phyloP scores from a whole-genome alignment of 345 rosid genomes.

The Kernera saxatilis region DNA sequence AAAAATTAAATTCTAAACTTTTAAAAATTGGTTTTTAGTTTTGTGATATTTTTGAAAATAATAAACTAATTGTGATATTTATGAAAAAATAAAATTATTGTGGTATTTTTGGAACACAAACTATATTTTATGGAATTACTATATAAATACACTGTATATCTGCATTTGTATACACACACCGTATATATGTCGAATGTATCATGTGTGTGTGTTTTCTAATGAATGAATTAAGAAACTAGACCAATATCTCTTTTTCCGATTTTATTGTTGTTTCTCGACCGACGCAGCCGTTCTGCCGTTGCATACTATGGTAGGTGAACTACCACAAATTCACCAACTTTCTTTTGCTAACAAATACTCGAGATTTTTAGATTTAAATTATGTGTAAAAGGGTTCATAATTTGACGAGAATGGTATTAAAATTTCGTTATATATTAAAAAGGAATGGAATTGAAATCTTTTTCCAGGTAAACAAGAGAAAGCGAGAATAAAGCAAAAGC shows the following conservation, averaged over 20 bases:
- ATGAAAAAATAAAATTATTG: too few relatives aligned
- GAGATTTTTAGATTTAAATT: not conserved
- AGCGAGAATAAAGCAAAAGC: slow-evolving; percentile 12
- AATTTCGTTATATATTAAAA: not conserved
- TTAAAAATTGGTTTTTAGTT: too few relatives aligned
- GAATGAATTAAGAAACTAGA: not conserved
- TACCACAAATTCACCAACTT: not conserved
- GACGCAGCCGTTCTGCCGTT: not conserved
- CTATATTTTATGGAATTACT: too few relatives aligned
- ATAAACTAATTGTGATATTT: too few relatives aligned
- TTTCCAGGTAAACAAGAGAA: not conserved
- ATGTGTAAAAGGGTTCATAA: not conserved
- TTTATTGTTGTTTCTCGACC: not conserved
- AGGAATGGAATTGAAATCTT: not conserved
- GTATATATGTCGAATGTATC: too few relatives aligned
- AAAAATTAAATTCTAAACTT: too few relatives aligned
- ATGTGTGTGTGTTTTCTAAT: too few relatives aligned
- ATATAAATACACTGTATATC: too few relatives aligned
- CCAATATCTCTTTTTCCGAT: not conserved
- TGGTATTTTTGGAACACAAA: too few relatives aligned
- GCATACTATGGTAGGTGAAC: slow-evolving; percentile 4
- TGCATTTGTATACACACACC: not conserved
- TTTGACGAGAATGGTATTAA: not conserved
- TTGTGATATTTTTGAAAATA: too few relatives aligned
- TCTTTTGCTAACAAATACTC: not conserved